A percentile compares a stretch with the other conserved stretches of the same genome.
Conservation (phyloP, 139 green algal species). For the Chlamydomonas sp. region DNA sequence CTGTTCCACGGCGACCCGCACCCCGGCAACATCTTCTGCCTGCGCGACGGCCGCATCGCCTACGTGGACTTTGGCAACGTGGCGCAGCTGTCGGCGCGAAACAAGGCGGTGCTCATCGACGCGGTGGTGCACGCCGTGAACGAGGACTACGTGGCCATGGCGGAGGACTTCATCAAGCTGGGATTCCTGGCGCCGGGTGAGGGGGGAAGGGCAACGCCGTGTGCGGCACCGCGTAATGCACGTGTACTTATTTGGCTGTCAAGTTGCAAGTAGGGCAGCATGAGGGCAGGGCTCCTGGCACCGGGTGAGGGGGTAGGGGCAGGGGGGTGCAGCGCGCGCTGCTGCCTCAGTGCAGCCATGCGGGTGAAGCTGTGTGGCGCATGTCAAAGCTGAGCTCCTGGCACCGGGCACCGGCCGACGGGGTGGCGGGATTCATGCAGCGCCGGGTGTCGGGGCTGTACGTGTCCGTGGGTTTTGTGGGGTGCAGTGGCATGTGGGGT, state of each 20-base stretch:
- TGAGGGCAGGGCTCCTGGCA: slow-evolving; percentile 94
- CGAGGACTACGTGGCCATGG: slow-evolving; percentile 96
- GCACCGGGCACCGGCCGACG: too few species aligned
- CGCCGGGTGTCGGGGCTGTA: too few species aligned
- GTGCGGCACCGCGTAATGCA: too few species aligned
- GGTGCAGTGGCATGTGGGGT: too few species aligned
- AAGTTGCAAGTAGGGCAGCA: too few species aligned
- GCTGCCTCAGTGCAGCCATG: too few species aligned
- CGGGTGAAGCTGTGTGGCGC: too few species aligned
- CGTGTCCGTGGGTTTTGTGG: too few species aligned
- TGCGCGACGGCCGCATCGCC: slow-evolving; percentile 96
- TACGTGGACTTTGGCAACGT: slow-evolving; percentile 99
- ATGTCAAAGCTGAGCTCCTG: too few species aligned
- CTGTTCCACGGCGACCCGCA: slow-evolving; percentile 98
- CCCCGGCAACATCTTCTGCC: slow-evolving; percentile 96
- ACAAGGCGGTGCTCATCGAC: slow-evolving; percentile 93
- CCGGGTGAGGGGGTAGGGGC: slow-evolving; percentile 25
- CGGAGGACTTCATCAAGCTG: slow-evolving; percentile 96
- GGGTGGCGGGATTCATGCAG: too few species aligned
- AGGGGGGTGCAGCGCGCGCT: neutral
- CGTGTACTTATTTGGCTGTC: too few species aligned
- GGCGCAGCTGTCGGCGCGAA: slow-evolving; percentile 88
- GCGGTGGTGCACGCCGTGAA: slow-evolving; percentile 99
- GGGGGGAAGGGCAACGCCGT: neutral
- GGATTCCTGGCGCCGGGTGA: slow-evolving; percentile 85